Conservation (phyloP, 2,329 filamentous ascomycete genomes). For the Neonectria sp. region DNA sequence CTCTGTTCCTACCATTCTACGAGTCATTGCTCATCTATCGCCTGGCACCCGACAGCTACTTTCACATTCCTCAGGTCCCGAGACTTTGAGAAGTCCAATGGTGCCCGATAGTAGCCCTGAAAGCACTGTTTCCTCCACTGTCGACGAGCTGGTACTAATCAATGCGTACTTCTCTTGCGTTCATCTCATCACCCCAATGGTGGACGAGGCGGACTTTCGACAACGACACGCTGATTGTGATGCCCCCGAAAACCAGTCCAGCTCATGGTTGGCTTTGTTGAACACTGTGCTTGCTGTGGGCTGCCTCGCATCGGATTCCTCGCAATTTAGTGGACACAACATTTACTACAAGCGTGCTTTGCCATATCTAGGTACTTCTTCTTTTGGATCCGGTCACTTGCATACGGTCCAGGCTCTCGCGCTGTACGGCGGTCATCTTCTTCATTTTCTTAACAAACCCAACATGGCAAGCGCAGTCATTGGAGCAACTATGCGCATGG, state of each 20-base stretch:
- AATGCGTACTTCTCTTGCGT: not conserved
- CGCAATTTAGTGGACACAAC: constrained; percentile 1
- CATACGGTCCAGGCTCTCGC: constrained; percentile 80
- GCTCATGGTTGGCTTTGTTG: constrained; percentile 46
- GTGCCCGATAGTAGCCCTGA: not conserved
- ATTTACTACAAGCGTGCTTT: constrained; percentile 77
- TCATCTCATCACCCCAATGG: not conserved
- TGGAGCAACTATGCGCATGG: constrained; percentile 79
- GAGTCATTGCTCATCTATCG: constrained; percentile 6
- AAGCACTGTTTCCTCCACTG: not conserved
- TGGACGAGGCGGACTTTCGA: constrained; percentile 3
- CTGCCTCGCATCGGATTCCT: constrained; percentile 1
- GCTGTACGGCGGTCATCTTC: constrained; percentile 80
- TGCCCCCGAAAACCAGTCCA: not conserved
- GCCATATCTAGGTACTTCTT: constrained; percentile 76
- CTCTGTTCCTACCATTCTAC: constrained; percentile 22
- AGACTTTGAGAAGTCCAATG: no score
- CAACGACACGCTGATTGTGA: constrained; percentile 48
- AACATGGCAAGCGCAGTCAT: constrained; percentile 82
- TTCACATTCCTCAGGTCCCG: not conserved
- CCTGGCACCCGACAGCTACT: not conserved
- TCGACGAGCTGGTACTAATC: constrained; percentile 9
- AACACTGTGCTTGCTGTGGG: constrained; percentile 4
- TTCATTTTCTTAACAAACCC: constrained; percentile 81
- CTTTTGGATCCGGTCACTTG: constrained; percentile 69